Conservation (phyloP, 495 filamentous ascomycete genomes). For the Aspergillus nidulans region DNA sequence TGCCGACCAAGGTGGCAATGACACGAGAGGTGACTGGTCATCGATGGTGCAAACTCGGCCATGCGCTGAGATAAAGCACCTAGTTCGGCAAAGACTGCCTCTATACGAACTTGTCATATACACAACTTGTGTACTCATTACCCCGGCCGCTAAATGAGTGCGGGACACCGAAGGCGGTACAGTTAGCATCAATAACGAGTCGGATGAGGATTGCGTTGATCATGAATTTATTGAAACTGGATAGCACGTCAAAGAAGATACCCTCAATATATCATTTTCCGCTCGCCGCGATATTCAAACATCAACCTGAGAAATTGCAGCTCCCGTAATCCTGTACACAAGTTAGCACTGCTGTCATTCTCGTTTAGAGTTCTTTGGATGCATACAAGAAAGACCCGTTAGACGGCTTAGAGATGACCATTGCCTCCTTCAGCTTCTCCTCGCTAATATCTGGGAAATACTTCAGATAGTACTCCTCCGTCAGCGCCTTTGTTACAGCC, state of each 20-base stretch:
- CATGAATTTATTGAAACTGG: neutral
- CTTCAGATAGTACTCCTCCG: slow-evolving; percentile 73
- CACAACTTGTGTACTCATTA: neutral
- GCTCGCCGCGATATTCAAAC: slow-evolving; percentile 15
- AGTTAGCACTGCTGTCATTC: slow-evolving; percentile 11
- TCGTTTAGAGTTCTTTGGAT: neutral
- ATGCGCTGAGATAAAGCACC: neutral
- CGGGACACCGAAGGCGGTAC: neutral
- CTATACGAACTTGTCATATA: neutral
- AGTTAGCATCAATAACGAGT: neutral
- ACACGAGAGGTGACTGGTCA: neutral
- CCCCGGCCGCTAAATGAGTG: neutral
- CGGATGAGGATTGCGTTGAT: neutral
- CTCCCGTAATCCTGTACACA: slow-evolving; percentile 35
- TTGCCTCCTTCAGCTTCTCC: slow-evolving; percentile 70
- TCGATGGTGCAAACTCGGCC: neutral
- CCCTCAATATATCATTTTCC: neutral
- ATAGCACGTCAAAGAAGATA: slow-evolving; percentile 3
- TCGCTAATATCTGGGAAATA: slow-evolving; percentile 65
- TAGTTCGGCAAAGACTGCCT: neutral
- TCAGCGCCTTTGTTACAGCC: slow-evolving; percentile 71
- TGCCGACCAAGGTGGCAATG: no score
- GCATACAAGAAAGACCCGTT: slow-evolving; percentile 47
- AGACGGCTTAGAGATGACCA: slow-evolving; percentile 83
- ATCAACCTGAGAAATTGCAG: slow-evolving; percentile 36